A percentile compares a stretch with the other conserved stretches of the same genome.
phyloP scores from a whole-genome alignment of 2,329 filamentous ascomycete species.

The Trichophyton equinum region DNA sequence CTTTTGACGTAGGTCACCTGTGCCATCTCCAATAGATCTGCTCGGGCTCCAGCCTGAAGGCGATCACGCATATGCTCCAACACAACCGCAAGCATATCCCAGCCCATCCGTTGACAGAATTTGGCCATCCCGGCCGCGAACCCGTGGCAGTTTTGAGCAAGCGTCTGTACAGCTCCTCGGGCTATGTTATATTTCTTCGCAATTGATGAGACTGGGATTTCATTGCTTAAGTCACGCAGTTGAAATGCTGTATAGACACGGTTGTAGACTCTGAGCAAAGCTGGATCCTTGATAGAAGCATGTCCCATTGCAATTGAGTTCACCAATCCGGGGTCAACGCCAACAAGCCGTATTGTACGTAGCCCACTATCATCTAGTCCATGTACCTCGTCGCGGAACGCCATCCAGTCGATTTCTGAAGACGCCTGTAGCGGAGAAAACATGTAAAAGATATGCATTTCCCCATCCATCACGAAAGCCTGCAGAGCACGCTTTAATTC shows the following conservation, averaged over 20 bases:
- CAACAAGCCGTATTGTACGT: slow-evolving; percentile 54
- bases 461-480: slow-evolving; percentile 67
- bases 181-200: slow-evolving; percentile 58
- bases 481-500: slow-evolving; percentile 55
- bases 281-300: slow-evolving; percentile 47
- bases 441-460: slow-evolving; percentile 66
- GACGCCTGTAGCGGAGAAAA: slow-evolving; percentile 56
- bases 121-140: slow-evolving; percentile 70
- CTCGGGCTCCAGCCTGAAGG: slow-evolving; percentile 56
- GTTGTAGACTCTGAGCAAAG: slow-evolving; percentile 50
- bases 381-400: slow-evolving; percentile 60
- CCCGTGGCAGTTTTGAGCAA: slow-evolving; percentile 63
- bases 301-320: slow-evolving; percentile 58
- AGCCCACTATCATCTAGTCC: slow-evolving; percentile 57
- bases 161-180: slow-evolving; percentile 56
- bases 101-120: slow-evolving; percentile 65
- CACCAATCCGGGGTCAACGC: slow-evolving; percentile 54
- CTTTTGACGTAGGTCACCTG: slow-evolving; percentile 66
- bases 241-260: slow-evolving; percentile 65
- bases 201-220: slow-evolving; percentile 57
- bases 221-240: slow-evolving; percentile 66
- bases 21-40: slow-evolving; percentile 57
- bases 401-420: slow-evolving; percentile 54
- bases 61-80: slow-evolving; percentile 65
- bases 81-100: slow-evolving; percentile 59